Evolutionary conservation across 164 flowering plant genomes (phyloP), one percentile per base, ranked within the genome.

Genomic region (Chimonanthus praecox): DNA sequence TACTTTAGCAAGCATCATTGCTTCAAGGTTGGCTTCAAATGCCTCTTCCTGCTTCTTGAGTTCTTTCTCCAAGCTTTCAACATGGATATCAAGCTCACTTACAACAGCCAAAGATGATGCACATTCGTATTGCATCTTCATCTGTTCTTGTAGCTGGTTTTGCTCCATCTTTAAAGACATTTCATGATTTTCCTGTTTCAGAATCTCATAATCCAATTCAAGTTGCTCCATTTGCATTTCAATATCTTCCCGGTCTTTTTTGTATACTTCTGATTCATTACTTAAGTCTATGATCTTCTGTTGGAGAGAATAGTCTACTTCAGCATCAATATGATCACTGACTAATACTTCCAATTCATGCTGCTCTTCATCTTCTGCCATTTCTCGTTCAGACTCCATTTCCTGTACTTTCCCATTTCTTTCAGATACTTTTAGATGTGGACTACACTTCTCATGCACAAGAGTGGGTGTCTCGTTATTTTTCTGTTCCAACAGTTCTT

Each of bases 111-210:
- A 85, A 66, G 88, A 80, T 64, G 81, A 73, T 9, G 86, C 68
- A 71, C 84, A 85, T 51, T 92, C 97, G 77, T 84, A 85, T 76
- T 88, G 97, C 84, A 85, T 80, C 75, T 86, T 89, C 61, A 89
- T 78, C 70, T 89, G 87, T 74, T 89, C 90, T 76, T 89, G 94
- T 71, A 86, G 83, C 75, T 86, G 83, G 72, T 75, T 84, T 77
- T 90, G 93, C 78, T 92, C 88, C 47, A 92, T 79, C 76, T 83
- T 88, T 48, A 83, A 82, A 16, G 83, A 79, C 16, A 92, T 72
- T 6, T 88, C 90, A 69, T 86, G 88, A 73, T 96, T 89, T 84
- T 92, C 94, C 78, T 87, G 91, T 76, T 89, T 88, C 82, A 94
- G 49, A 73, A 86, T 86, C 85, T 94, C 94, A 78, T 90, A 92